Base-by-base conservation (phyloP, 257 asterid genomes). In the Solanum pinnatisectum region DNA sequence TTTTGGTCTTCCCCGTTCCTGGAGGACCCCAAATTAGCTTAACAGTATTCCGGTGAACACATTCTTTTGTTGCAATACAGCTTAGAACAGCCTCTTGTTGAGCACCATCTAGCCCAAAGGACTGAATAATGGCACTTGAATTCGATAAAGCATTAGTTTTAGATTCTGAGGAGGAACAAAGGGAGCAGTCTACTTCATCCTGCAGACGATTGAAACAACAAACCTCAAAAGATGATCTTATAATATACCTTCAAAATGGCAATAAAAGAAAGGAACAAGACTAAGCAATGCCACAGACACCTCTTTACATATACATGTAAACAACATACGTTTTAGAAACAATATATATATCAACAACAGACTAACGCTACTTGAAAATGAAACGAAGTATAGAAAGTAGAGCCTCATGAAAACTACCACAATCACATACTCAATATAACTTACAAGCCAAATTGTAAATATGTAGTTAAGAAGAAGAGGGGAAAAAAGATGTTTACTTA, bases 21-120 rank as follows among this genome's bases (percentile, higher is more conserved):
- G 95, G 95, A 1, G 95, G 95, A 63, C 95, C 95, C 93, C 93
- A 92, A 36, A 91, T 87, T 85, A 92, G 89, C 92, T 89, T 91
- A 22, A 89, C 90, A 2, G 42, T 88, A 18, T 78, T 92, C 35
- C 4, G n/a, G 33, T 93, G 92, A 27, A 0, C 9, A 42, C 93
- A 92, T 85, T 86, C 87, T 25, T 87, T 90, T 18, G 91, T 59
- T 3, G 87, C 89, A 81, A 92, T 16, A 76, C 94, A 88, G 39
- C 88, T 87, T 71, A 87, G 4, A 33, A 93, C 89, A 13, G 93
- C 94, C 60, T 40, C 87, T 59, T 49, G 46, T 63, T 93, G 94
- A 20, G 94, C 92, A 63, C 77, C 87, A 40, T 90, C 93, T 44
- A 93, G 91, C 10, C 88, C 90, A 25, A 87, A 37, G 4, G 91